A percentile compares a stretch with the other conserved stretches of the same genome.
Evolutionary conservation across 352 stramenopile species (phyloP).

Genomic region (Pythium inflatum): DNA sequence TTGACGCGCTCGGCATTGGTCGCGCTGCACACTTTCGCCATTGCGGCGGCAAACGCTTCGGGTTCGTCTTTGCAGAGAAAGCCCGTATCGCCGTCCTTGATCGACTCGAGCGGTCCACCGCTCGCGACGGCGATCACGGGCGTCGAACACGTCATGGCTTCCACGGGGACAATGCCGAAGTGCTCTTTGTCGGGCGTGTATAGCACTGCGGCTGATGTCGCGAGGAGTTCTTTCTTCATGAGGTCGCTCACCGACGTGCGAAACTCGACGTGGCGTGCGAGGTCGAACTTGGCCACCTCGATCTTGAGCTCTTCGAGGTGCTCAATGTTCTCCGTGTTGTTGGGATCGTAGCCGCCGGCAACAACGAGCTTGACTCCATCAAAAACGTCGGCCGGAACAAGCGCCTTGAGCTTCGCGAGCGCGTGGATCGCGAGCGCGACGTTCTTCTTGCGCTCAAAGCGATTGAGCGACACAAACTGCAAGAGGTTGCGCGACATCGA

Average conservation of each 20-base stretch:
- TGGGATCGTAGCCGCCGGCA: slow-evolving; percentile 95
- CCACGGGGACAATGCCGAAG: slow-evolving; percentile 99
- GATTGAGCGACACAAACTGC: slow-evolving; percentile 96
- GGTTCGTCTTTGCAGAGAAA: slow-evolving; percentile 75
- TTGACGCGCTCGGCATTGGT: slow-evolving; percentile 36
- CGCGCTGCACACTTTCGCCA: slow-evolving; percentile 59
- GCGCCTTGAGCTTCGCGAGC: slow-evolving; percentile 59
- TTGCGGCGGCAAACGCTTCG: slow-evolving; percentile 62
- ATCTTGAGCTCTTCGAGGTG: slow-evolving; percentile 91
- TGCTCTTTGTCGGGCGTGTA: slow-evolving; percentile 98
- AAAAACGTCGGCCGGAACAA: slow-evolving; percentile 45
- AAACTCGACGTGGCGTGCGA: slow-evolving; percentile 87
- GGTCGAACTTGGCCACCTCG: slow-evolving; percentile 54
- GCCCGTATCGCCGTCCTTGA: slow-evolving; percentile 87
- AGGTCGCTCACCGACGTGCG: slow-evolving; percentile 86
- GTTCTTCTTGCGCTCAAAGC: slow-evolving; percentile 99
- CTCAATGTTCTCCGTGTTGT: slow-evolving; percentile 96
- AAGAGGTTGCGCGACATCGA: slow-evolving; percentile 43
- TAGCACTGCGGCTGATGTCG: slow-evolving; percentile 85
- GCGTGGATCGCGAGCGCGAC: slow-evolving; percentile 89
- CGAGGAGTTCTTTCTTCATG: slow-evolving; percentile 87
- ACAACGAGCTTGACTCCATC: slow-evolving; percentile 88
- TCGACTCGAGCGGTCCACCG: slow-evolving; percentile 96
- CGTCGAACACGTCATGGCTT: slow-evolving; percentile 96
- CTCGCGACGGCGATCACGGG: slow-evolving; percentile 95